A percentile compares a stretch with the other conserved stretches of the same genome.
Evolutionary conservation across 1,139 yeast species (phyloP).

Genomic region (Taphrina communis): DNA sequence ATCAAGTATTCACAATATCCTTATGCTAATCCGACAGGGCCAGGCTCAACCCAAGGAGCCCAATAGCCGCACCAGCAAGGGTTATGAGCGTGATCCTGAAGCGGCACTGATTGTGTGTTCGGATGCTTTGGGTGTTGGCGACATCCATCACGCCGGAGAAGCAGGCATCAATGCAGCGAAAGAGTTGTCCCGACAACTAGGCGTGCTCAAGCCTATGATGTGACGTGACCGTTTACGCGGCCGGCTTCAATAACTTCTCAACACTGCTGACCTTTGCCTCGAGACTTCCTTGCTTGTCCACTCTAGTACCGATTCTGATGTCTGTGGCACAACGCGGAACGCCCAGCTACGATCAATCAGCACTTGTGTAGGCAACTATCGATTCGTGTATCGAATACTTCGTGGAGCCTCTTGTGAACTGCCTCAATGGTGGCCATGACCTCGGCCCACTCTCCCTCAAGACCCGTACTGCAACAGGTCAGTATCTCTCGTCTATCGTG

Average conservation of each 20-base stretch:
- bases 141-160: constrained; percentile 29
- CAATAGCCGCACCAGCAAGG: background rate
- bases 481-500: background rate
- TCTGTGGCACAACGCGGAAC: constrained; percentile 41
- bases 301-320: constrained; percentile 39
- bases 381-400: background rate
- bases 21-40: constrained; percentile 15
- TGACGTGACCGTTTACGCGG: background rate
- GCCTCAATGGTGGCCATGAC: constrained; percentile 38
- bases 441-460: constrained; percentile 36
- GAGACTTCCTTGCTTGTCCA: constrained; percentile 37
- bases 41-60: constrained; percentile 22
- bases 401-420: constrained; percentile 33
- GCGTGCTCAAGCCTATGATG: background rate
- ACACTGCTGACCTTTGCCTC: constrained; percentile 36
- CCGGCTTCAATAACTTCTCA: constrained; percentile 11
- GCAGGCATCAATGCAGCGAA: constrained; percentile 37
- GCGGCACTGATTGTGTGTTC: constrained; percentile 19
- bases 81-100: background rate
- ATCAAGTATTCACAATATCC: background rate
- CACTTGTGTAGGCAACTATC: too few relatives aligned
- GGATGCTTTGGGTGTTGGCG: constrained; percentile 30
- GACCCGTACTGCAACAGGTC: constrained; percentile 25
- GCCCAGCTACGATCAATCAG: constrained; percentile 16
- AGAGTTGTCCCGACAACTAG: constrained; percentile 4